These are phyloP conservation scores for Cladosporium sp. DNA, from an alignment of 2,329 filamentous ascomycete genomes.

Conservation along the genomic window DNA sequence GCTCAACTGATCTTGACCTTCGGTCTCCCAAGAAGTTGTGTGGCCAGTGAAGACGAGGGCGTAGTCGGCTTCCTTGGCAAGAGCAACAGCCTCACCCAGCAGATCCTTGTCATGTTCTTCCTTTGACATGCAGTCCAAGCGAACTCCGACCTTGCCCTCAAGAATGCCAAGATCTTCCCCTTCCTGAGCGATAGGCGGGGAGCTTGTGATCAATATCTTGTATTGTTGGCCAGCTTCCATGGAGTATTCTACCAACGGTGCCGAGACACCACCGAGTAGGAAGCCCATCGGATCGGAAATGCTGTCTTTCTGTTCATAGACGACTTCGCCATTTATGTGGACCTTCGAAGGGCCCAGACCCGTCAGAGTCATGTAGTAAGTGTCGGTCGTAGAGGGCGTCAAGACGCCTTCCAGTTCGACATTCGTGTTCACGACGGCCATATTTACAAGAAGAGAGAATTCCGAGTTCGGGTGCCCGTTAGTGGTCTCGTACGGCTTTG, in stretches of 20 bases:
- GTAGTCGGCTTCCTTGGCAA: conserved; percentile 9
- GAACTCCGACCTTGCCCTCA: conserved; percentile 4
- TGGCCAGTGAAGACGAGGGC: conserved; percentile 6
- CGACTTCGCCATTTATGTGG: neutral
- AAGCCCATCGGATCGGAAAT: conserved; percentile 11
- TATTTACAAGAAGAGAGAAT: neutral
- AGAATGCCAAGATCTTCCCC: conserved; percentile 4
- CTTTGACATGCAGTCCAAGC: conserved; percentile 9
- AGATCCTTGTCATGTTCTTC: conserved; percentile 10
- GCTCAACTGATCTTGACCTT: conserved; percentile 13
- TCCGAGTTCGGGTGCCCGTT: neutral
- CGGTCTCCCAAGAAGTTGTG: conserved; percentile 9
- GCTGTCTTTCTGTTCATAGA: conserved; percentile 10
- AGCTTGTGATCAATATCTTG: conserved; percentile 5
- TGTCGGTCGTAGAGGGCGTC: neutral
- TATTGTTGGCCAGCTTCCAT: conserved; percentile 4
- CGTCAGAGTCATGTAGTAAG: conserved; percentile 7
- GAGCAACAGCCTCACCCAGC: conserved; percentile 2
- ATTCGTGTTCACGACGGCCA: conserved; percentile 2
- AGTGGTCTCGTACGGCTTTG: neutral
- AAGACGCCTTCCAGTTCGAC: conserved; percentile 8
- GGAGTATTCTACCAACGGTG: neutral
- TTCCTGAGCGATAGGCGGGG: neutral
- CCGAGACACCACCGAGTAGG: conserved; percentile 4
- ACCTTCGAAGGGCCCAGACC: conserved; percentile 15